Percentiles rank a stretch among this genome's conserved stretches.
phyloP scores from a whole-genome alignment of 768 basidiomycete species.

The Pulveroboletus sp. region DNA sequence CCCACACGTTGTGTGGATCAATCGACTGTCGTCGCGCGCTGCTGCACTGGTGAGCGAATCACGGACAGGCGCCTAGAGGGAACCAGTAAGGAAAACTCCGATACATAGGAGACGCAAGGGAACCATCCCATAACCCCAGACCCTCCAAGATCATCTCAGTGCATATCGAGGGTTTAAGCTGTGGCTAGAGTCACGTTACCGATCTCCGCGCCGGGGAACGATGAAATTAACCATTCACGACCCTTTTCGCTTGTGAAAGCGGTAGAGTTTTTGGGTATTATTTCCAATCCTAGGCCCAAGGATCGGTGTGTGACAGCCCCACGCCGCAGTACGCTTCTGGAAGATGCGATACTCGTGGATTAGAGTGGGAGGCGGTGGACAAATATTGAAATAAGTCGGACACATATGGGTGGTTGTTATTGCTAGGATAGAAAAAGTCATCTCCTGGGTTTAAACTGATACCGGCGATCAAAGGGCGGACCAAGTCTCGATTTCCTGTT shows the following conservation, averaged over 20 bases:
- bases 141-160: not conserved
- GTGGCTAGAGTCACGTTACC: slow-evolving; percentile 2
- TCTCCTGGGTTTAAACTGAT: not conserved
- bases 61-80: not conserved
- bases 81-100: slow-evolving; percentile 2
- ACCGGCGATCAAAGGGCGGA: not conserved
- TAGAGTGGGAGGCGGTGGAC: slow-evolving; percentile 2
- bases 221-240: slow-evolving; percentile 5
- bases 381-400: not conserved
- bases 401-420: not conserved
- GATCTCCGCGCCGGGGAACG: slow-evolving; percentile 5
- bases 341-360: slow-evolving; percentile 8
- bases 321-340: not conserved
- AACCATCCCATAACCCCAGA: slow-evolving; percentile 7
- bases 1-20: not conserved
- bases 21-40: not conserved
- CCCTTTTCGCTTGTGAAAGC: slow-evolving; percentile 4
- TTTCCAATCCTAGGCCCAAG: slow-evolving; percentile 7
- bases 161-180: not conserved
- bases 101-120: not conserved
- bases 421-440: not conserved
- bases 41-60: not conserved
- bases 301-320: not conserved
- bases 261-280: slow-evolving; percentile 8
- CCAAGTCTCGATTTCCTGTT: not conserved